phyloP scores from a whole-genome alignment of 179 eudicot species.

The Silene noctiflora region DNA sequence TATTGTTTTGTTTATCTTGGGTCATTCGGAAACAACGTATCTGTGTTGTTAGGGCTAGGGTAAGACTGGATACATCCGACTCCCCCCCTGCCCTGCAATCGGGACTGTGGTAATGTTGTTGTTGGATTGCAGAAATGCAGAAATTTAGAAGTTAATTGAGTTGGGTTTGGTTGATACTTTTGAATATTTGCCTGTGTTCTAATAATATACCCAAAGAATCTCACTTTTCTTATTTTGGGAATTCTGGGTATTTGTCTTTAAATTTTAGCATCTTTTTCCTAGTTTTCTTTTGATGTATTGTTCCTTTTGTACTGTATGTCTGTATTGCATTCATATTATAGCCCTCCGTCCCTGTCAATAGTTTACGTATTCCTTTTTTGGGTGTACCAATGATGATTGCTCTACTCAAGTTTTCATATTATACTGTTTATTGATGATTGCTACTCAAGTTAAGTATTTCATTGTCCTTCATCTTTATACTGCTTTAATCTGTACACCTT shows the following conservation, averaged over 20 bases:
- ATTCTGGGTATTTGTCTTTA: constrained; percentile 22
- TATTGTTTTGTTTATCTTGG: constrained; percentile 8
- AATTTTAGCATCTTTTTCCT: not conserved
- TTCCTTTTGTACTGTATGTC: constrained; percentile 22
- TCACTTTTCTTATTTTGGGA: constrained; percentile 24
- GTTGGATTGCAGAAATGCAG: not conserved
- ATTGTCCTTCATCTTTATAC: constrained; percentile 19
- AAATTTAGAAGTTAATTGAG: constrained; percentile 4
- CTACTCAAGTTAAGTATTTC: constrained; percentile 32
- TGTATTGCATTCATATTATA: not conserved
- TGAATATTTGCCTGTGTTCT: constrained; percentile 18
- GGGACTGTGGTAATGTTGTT: not conserved
- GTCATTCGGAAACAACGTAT: too few relatives aligned
- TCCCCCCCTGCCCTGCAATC: too few relatives aligned
- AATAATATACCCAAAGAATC: constrained; percentile 22
- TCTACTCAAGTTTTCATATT: constrained; percentile 11
- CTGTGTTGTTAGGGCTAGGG: too few relatives aligned
- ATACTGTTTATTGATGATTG: constrained; percentile 29
- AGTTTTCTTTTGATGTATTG: constrained; percentile 4
- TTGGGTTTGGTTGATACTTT: constrained; percentile 15
- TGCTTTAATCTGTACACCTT: constrained; percentile 9
- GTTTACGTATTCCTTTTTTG: too few relatives aligned
- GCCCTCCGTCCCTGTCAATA: too few relatives aligned
- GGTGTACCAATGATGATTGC: too few relatives aligned
- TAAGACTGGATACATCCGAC: too few relatives aligned